Conservation (phyloP, 2,329 filamentous ascomycete genomes). For the Bipolaris zeicola region DNA sequence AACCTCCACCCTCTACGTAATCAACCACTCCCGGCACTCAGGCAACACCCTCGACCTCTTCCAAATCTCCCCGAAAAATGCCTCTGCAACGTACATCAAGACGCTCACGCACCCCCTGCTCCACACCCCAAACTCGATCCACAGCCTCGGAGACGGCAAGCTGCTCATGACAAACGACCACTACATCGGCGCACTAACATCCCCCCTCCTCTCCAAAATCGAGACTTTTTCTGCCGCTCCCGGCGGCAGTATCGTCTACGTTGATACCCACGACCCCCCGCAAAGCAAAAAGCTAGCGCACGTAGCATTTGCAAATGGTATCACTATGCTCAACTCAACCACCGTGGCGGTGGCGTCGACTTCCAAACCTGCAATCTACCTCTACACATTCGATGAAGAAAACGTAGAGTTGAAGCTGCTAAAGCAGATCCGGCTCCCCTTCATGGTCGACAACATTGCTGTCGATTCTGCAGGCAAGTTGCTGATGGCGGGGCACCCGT, state of each 20-base stretch:
- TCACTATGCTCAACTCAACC: constrained; percentile 45
- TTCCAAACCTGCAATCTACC: constrained; percentile 39
- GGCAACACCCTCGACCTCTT: constrained; percentile 44
- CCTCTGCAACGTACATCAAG: constrained; percentile 34
- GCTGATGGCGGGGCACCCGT: constrained; percentile 51
- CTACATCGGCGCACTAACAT: constrained; percentile 37
- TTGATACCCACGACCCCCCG: constrained; percentile 30
- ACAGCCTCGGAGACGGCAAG: constrained; percentile 38
- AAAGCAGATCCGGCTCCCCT: constrained; percentile 32
- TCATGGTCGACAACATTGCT: constrained; percentile 50
- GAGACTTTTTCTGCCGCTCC: constrained; percentile 50
- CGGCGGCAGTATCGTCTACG: constrained; percentile 46
- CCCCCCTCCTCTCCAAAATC: constrained; percentile 37
- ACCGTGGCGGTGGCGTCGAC: constrained; percentile 50
- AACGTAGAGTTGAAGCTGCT: constrained; percentile 18
- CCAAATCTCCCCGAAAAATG: constrained; percentile 29
- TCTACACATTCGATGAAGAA: constrained; percentile 37
- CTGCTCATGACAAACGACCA: constrained; percentile 54
- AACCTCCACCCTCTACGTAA: constrained; percentile 47
- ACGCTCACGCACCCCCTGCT: constrained; percentile 43
- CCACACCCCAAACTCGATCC: constrained; percentile 50
- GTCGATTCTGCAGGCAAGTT: constrained; percentile 47
- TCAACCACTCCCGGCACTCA: constrained; percentile 46
- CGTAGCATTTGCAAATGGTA: constrained; percentile 52
- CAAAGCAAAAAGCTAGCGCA: constrained; percentile 33